Percentiles rank a stretch among this genome's conserved stretches.
These are phyloP conservation scores for Camellia japonica DNA, from an alignment of 148 eudicot species.

Conservation along the genomic window DNA sequence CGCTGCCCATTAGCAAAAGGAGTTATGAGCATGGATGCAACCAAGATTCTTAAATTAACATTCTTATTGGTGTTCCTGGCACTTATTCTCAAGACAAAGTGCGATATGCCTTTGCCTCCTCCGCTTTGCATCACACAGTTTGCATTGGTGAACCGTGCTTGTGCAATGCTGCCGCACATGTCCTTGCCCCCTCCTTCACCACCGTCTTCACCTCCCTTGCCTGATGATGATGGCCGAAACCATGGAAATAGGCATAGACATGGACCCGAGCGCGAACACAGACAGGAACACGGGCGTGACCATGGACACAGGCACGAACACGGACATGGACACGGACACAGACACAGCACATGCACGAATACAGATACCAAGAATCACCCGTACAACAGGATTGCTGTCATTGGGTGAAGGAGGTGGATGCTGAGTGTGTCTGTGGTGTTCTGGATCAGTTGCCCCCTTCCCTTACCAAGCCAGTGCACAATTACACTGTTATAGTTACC, in stretches of 20 bases:
- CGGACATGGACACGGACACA: conserved; percentile 18
- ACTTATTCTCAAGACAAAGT: conserved; percentile 24
- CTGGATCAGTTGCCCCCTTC: conserved; percentile 56
- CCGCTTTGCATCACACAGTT: conserved; percentile 62
- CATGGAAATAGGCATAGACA: neutral
- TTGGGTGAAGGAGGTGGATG: conserved; percentile 62
- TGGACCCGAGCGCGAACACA: conserved; percentile 14
- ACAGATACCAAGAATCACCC: conserved; percentile 19
- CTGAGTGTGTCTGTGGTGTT: conserved; percentile 60
- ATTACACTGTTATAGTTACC: conserved; percentile 45
- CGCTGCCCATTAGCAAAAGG: neutral
- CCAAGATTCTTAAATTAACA: conserved; percentile 9
- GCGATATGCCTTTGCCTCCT: conserved; percentile 26
- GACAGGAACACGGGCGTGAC: conserved; percentile 17
- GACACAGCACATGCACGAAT: conserved; percentile 15
- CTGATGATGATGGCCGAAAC: neutral
- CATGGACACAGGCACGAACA: conserved; percentile 16
- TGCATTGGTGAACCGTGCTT: conserved; percentile 73
- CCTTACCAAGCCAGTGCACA: conserved; percentile 59
- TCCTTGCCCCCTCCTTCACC: no score
- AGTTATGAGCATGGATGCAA: neutral
- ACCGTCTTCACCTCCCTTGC: neutral
- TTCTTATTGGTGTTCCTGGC: conserved; percentile 10
- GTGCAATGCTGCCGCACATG: conserved; percentile 35
- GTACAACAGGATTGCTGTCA: conserved; percentile 59